Evolutionary conservation across 2,329 filamentous ascomycete genomes (phyloP).

Genomic region (Cytospora piceicola): DNA sequence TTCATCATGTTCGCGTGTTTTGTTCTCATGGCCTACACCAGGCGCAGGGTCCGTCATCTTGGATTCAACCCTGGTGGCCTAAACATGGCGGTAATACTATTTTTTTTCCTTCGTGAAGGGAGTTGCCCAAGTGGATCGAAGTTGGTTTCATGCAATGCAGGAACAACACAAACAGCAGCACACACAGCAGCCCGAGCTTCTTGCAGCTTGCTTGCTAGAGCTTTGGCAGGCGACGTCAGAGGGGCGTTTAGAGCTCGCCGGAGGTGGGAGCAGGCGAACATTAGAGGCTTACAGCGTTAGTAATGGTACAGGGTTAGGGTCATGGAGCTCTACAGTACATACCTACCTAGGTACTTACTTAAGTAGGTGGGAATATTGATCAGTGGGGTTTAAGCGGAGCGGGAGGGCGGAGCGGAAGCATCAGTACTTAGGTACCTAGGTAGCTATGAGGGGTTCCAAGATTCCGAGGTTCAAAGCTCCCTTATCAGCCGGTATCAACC

Average conservation of each 20-base stretch:
- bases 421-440: too few relatives aligned
- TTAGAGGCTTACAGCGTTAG: too few relatives aligned
- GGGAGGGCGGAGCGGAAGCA: not conserved
- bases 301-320: too few relatives aligned
- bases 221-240: conserved; percentile 26
- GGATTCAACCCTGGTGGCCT: conserved; percentile 26
- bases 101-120: not conserved
- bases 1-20: conserved; percentile 12
- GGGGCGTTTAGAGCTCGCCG: conserved; percentile 11
- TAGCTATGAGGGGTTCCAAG: too few relatives aligned
- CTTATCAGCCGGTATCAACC: too few relatives aligned
- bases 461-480: too few relatives aligned
- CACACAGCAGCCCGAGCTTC: conserved; percentile 5
- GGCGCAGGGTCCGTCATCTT: conserved; percentile 31
- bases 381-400: not conserved
- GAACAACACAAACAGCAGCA: conserved; percentile 12
- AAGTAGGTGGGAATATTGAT: too few relatives aligned
- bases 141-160: conserved; percentile 13
- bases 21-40: conserved; percentile 26
- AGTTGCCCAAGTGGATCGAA: not conserved
- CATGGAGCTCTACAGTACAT: too few relatives aligned
- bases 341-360: too few relatives aligned
- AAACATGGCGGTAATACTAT: conserved; percentile 22
- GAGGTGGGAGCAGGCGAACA: not conserved
- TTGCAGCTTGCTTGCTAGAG: conserved; percentile 16